Base-by-base conservation (phyloP, 352 stramenopile genomes). In the Globisporangium cederbergense region DNA sequence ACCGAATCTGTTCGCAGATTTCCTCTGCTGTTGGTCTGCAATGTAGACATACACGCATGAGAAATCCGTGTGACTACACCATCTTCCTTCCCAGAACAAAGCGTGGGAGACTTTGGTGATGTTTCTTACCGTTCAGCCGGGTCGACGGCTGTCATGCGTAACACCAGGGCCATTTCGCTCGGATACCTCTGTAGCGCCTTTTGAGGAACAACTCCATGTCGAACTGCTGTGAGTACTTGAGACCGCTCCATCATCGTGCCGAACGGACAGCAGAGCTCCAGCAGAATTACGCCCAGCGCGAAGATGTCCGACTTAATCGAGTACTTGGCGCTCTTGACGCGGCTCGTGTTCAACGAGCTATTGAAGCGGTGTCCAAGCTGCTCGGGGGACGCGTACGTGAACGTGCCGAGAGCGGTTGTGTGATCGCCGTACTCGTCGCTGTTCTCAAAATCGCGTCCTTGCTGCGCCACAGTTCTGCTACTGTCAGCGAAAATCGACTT, bases 221-320 rank as follows among this genome's bases (percentile, higher is more conserved):
- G 80, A 25, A 92, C 82, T 58, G 58, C 81, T 8, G 84, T 95
- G 6, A 95, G 67, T 38, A 95, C 86, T 71, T 95, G 86, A 34
- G 85, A 90, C 16, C 86, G 76, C 65, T 95, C 86, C 86, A 95
- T 95, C 83, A 91, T 91, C 20, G 86, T 95, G 61, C 79, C 70
- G 62, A 91, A 95, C 14, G 84, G 83, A 58, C 81, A 91, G 46
- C 86, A 95, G 9, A 95, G 58, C 66, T 95, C 86, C n/a, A 95
- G 66, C 30, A 95, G 72, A 66, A 95, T 91, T 42, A 95, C 79
- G 43, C 86, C 86, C 32, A 95, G 67, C 28, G 83, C 86, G 66
- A 92, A 95, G 32, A 95, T 91, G 46, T 95, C 86, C 61, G 86
- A 95, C 76, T 95, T 88, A 57, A 84, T 83, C 67, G 78, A 90